Evolutionary conservation across 2,329 filamentous ascomycete species (phyloP), one percentile per base, ranked within the genome.

Genomic region (Penicillium sp.): DNA sequence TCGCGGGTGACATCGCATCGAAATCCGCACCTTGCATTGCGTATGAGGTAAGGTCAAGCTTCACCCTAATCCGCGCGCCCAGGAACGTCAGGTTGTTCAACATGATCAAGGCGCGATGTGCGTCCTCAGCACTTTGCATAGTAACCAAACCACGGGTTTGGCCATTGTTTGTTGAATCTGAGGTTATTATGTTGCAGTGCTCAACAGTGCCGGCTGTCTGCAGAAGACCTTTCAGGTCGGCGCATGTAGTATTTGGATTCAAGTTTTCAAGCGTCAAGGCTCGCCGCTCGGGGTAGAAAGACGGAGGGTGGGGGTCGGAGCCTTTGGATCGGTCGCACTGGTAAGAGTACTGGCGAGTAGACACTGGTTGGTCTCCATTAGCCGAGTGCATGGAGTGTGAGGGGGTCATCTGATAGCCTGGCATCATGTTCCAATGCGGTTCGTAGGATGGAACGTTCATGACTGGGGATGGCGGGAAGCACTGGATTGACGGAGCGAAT

Each of bases 51-150:
- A 56, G 57, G 42, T 70, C 64, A 41, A 72, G 51, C 41, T 62
- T 59, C 6, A 72, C 65, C 27, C 63, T 56, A 28, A 73, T 68
- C 9, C 55, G 64, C 1, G 59, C 57, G 1, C 66, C 67, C 48
- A 64, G 63, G 43, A 72, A 67, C 4, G 53, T 50, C 13, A 62
- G 51, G 28, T 67, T 68, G 50, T 72, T 66, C 44, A 67, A 65
- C 41, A 64, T 57, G 1, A 52, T 50, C 16, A 69, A 59, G 11
- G 66, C 67, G n/a, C 60, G 59, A 44, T 64, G 65, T 4, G 70
- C 70, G 29, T 71, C 68, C 0, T 72, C 69, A 11, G 58, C 52
- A 9, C 53, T 64, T 31, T 53, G 60, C 52, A 72, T 67, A 2
- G 63, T 66, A 4, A 65, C 45, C 13, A 48, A 50, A 11, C 49